A percentile compares a stretch with the other conserved stretches of the same genome.
These are phyloP conservation scores for Yamadazyma siamensis DNA, from an alignment of 1,139 yeast genomes.

Conservation along the genomic window DNA sequence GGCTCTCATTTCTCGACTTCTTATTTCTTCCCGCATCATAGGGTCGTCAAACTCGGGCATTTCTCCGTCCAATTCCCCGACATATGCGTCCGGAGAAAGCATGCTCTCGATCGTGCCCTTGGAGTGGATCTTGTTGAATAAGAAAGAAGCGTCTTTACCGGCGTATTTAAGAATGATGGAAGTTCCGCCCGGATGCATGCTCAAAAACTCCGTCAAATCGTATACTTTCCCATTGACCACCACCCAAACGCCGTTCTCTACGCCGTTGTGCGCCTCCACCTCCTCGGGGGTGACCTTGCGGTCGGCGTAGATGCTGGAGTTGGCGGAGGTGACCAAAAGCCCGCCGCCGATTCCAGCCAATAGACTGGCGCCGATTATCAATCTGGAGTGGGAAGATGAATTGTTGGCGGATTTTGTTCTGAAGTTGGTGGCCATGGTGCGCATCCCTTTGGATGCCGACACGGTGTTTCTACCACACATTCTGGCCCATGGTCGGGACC, in stretches of 20 bases:
- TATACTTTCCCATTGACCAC: slow-evolving; percentile 25
- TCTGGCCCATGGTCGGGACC: no score
- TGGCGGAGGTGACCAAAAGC: slow-evolving; percentile 3
- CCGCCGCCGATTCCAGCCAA: slow-evolving; percentile 4
- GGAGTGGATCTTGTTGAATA: slow-evolving; percentile 17
- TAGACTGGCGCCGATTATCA: slow-evolving; percentile 3
- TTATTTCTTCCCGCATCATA: slow-evolving; percentile 10
- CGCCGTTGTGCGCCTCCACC: slow-evolving; percentile 11
- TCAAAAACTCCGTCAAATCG: slow-evolving; percentile 22
- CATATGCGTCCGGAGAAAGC: slow-evolving; percentile 10
- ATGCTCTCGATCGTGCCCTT: slow-evolving; percentile 16
- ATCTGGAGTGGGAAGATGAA: no score
- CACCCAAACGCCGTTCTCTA: slow-evolving; percentile 20
- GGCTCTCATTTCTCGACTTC: slow-evolving; percentile 10
- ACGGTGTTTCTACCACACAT: no score
- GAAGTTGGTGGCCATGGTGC: no score
- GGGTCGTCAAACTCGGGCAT: slow-evolving; percentile 10
- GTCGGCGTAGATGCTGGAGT: slow-evolving; percentile 14
- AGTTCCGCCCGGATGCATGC: slow-evolving; percentile 25
- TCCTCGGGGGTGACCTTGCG: slow-evolving; percentile 13
- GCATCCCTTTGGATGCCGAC: no score
- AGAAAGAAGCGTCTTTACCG: slow-evolving; percentile 21
- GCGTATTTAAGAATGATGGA: slow-evolving; percentile 21
- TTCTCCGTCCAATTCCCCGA: slow-evolving; percentile 14
- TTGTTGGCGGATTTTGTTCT: no score